Conservation (phyloP, 2,329 filamentous ascomycete species). For the Trichoderma polysporum region DNA sequence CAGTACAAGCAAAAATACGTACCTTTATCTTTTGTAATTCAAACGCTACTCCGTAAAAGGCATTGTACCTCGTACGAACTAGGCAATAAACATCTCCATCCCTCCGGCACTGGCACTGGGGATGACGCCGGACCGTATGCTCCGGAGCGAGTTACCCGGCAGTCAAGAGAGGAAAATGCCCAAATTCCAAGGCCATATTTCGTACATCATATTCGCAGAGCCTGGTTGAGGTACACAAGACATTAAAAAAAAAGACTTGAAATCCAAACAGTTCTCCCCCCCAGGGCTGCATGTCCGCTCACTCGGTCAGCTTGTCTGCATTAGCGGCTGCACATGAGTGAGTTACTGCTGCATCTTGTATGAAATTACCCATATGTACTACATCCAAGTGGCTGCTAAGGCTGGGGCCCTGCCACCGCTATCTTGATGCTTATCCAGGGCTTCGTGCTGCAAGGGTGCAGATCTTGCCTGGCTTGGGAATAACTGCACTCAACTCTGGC, state of each 20-base stretch:
- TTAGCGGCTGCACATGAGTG: conserved; percentile 8
- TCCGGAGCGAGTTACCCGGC: neutral
- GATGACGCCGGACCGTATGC: conserved; percentile 4
- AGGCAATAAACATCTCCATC: neutral
- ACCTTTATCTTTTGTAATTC: neutral
- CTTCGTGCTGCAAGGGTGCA: conserved; percentile 7
- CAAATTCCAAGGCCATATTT: neutral
- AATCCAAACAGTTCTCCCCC: too few relatives aligned
- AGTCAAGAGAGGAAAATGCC: neutral
- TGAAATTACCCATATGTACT: too few relatives aligned
- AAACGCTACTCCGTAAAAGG: conserved; percentile 3
- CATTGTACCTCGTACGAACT: neutral
- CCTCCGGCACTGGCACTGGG: neutral
- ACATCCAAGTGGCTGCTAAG: neutral
- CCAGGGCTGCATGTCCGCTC: neutral
- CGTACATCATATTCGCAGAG: neutral
- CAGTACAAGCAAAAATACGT: neutral
- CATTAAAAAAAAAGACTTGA: too few relatives aligned
- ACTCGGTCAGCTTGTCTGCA: neutral
- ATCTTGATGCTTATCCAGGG: conserved; percentile 8
- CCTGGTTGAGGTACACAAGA: neutral
- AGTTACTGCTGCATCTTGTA: neutral
- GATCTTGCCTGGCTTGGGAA: conserved; percentile 15
- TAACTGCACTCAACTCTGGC: neutral
- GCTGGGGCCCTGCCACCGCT: neutral